Conservation (phyloP, 768 basidiomycete species). For the Candolleomyces efflorescens region DNA sequence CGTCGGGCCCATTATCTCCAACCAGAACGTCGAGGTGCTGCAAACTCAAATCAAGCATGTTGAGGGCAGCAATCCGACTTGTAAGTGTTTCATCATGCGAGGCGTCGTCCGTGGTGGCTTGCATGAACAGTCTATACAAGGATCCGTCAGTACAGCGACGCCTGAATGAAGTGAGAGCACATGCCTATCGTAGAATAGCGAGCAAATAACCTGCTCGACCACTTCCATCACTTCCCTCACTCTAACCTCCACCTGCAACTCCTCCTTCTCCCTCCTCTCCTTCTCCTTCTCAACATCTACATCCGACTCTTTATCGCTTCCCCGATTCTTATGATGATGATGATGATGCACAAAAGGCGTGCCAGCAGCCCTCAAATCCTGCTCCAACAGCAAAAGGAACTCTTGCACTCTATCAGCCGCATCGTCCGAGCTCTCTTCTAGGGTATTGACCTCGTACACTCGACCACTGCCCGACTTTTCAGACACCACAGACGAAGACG, state of each 20-base stretch:
- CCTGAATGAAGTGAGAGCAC: neutral
- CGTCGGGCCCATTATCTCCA: constrained; percentile 42
- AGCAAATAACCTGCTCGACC: constrained; percentile 70
- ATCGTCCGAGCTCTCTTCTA: constrained; percentile 49
- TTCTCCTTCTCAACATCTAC: constrained; percentile 25
- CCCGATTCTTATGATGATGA: constrained; percentile 20
- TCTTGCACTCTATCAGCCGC: constrained; percentile 56
- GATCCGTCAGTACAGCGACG: neutral
- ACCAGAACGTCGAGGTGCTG: constrained; percentile 89
- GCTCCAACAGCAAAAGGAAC: constrained; percentile 64
- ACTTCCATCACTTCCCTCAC: constrained; percentile 63
- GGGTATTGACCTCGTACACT: constrained; percentile 37
- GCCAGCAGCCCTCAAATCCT: constrained; percentile 48
- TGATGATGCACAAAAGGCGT: constrained; percentile 26
- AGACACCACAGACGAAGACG: too few relatives aligned
- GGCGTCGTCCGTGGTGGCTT: constrained; percentile 60
- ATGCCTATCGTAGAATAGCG: constrained; percentile 81
- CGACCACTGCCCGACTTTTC: constrained; percentile 21
- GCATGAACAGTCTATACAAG: constrained; percentile 65
- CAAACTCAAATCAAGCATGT: constrained; percentile 83
- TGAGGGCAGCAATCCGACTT: constrained; percentile 85
- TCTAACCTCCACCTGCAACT: constrained; percentile 37
- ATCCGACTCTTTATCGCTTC: constrained; percentile 16
- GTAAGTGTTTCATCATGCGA: constrained; percentile 90
- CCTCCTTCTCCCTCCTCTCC: constrained; percentile 30